Evolutionary conservation across 441 rosid genomes (phyloP).

Genomic region (Jatropha podagrica): DNA sequence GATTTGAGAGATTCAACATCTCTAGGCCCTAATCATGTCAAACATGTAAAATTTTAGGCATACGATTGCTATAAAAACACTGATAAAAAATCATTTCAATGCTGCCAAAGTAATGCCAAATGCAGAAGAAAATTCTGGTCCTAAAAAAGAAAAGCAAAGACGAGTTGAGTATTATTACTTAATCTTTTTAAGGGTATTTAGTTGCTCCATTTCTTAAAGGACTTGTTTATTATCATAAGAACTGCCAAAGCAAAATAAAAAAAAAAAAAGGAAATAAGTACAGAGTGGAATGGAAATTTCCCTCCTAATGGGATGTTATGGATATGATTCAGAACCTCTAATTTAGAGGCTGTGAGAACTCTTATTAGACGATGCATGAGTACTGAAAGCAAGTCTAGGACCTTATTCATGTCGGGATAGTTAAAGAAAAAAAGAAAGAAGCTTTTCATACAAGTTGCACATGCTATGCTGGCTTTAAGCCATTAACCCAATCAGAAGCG

Average conservation of each 20-base stretch:
- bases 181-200: too few relatives aligned
- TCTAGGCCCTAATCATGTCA: slow-evolving; percentile 54
- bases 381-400: not conserved
- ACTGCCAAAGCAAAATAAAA: not conserved
- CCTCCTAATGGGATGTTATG: not conserved
- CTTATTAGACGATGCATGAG: not conserved
- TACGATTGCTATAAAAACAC: not conserved
- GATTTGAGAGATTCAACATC: slow-evolving; percentile 69
- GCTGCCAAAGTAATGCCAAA: not conserved
- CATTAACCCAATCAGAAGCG: not conserved
- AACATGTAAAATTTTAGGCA: not conserved
- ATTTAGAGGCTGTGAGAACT: not conserved
- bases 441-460: not conserved
- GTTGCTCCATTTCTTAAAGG: not conserved
- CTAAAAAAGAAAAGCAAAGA: not conserved
- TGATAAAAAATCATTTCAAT: not conserved
- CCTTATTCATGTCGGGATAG: not conserved
- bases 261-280: not conserved
- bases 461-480: slow-evolving; percentile 1
- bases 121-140: not conserved
- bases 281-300: not conserved
- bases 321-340: not conserved
- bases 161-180: not conserved
- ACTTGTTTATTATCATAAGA: not conserved
- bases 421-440: not conserved